Percentiles rank a stretch among this genome's conserved stretches.
Conservation (phyloP, 768 basidiomycete genomes). For the Thelephora aurantiotincta region DNA sequence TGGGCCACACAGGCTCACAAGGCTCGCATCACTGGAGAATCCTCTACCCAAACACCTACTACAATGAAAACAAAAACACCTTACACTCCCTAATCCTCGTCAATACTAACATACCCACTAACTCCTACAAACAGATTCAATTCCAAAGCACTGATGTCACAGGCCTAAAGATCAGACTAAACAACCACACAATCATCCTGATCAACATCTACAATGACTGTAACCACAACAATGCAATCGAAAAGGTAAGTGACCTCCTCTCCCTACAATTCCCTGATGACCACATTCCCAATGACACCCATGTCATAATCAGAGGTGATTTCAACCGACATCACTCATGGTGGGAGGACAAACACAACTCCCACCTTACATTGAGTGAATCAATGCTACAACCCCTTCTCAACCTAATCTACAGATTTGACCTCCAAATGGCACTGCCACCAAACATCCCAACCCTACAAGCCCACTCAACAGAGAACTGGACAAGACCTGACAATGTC, state of each 20-base stretch:
- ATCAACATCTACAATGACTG: too few species aligned
- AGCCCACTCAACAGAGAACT: conserved; percentile 16
- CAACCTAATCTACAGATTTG: conserved; percentile 10
- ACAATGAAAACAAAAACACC: not conserved
- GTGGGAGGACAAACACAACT: conserved; percentile 23
- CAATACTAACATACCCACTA: too few species aligned
- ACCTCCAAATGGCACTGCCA: conserved; percentile 22
- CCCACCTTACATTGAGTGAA: conserved; percentile 21
- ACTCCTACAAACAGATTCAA: not conserved
- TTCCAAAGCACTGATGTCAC: not conserved
- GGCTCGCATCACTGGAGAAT: not conserved
- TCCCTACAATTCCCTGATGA: too few species aligned
- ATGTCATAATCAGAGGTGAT: conserved; percentile 20
- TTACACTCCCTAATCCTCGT: not conserved
- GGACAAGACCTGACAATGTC: conserved; percentile 29
- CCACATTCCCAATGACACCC: too few species aligned
- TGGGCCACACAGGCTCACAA: not conserved
- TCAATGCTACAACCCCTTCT: too few species aligned
- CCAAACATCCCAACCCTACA: conserved; percentile 21
- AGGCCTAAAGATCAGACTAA: not conserved
- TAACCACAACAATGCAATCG: too few species aligned
- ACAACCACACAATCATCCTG: not conserved
- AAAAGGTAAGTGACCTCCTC: too few species aligned
- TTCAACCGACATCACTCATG: conserved; percentile 26
- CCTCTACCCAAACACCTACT: not conserved